phyloP scores from a whole-genome alignment of 176 grass and related monocot genomes.

The Cenchrus purpureus region DNA sequence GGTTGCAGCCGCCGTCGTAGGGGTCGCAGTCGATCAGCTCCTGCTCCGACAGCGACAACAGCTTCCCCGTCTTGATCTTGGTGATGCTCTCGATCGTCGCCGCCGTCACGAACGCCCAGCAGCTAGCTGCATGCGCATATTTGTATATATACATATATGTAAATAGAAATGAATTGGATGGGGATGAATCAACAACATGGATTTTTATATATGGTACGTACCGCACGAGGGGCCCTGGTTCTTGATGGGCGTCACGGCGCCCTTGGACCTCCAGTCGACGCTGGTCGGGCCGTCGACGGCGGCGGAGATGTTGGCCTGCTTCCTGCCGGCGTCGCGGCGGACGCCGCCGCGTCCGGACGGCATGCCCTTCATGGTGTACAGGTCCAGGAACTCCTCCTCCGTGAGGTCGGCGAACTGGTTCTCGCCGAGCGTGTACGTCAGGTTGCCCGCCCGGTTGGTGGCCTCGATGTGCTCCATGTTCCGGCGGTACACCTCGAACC shows the following conservation, averaged over 20 bases:
- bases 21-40: conserved; percentile 67
- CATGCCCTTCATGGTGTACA: conserved; percentile 14
- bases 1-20: conserved; percentile 43
- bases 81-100: conserved; percentile 62
- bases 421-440: conserved; percentile 49
- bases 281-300: conserved; percentile 8
- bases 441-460: conserved; percentile 27
- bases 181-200: too few relatives aligned
- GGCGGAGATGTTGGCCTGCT: background rate
- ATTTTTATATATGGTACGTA: background rate
- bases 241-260: conserved; percentile 45
- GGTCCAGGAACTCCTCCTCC: conserved; percentile 49
- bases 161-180: too few relatives aligned
- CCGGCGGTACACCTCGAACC: conserved; percentile 54
- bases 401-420: conserved; percentile 72
- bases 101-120: conserved; percentile 61
- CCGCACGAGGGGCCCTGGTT: conserved; percentile 25
- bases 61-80: conserved; percentile 41
- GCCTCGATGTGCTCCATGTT: conserved; percentile 52
- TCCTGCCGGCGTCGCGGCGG: background rate
- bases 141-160: background rate
- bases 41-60: conserved; percentile 55
- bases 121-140: conserved; percentile 17
- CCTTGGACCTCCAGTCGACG: conserved; percentile 45
- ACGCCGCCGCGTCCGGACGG: too few relatives aligned